Base-by-base conservation (phyloP, 208 protist species). In the Trypanosomatidae sp. region DNA sequence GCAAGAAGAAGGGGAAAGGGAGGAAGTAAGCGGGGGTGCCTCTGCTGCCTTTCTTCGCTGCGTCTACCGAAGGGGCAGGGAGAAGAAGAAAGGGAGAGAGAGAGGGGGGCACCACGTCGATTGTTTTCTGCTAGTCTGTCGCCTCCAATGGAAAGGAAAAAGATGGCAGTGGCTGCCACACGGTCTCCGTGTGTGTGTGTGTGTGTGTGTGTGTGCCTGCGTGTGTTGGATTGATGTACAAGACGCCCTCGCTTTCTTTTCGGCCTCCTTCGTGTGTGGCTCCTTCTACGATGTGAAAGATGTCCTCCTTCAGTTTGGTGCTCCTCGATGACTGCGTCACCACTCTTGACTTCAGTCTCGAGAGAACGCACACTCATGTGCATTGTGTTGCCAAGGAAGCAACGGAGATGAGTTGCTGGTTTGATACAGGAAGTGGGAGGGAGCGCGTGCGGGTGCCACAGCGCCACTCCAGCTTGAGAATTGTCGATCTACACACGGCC, bases 1-100 rank as follows among this genome's bases (percentile, higher is more conserved):
- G 69, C n/a, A 87, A 88, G 76, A 89, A 84, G 67, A 87, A 80
- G 65, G 66, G 80, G 28, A 73, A 56, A 53, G 44, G 19, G 33
- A 84, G 70, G 56, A 84, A 88, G 74, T 78, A 46, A 70, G 2
- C 72, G 58, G 47, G 64, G 74, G 39, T 22, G 70, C 56, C 28
- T 36, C 22, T 46, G 0, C 59, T 44, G 66, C 33, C 36, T 17
- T 44, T 2, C 49, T 19, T 53, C 41, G 43, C 22, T n/a, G 62
- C 41, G 22, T 19, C 25, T 19, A 39, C 6, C 56, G 19, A 17
- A 28, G 46, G 46, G 8, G 46, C 8, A 17, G 46, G 15, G 46
- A 1, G 25, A 8, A 58, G 53, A 22, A 17, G 41, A 8, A 39
- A 56, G 43, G 52, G 28, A 69, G 12, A 39, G 41, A 39, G 6